Base-by-base conservation (phyloP, 352 stramenopile genomes). In the Globisporangium nodosum region DNA sequence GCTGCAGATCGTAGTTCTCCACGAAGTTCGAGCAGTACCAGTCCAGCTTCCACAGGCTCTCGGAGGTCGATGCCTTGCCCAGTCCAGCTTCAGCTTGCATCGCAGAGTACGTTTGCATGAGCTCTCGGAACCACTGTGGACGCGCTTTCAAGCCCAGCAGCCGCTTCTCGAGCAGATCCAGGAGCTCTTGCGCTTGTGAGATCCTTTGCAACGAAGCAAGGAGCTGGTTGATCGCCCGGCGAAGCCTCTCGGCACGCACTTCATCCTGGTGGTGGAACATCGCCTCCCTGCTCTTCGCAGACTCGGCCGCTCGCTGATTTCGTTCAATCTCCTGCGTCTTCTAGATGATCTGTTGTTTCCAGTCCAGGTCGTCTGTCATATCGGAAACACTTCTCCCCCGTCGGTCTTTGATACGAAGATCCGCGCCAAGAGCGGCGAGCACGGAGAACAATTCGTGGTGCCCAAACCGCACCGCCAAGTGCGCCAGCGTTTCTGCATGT, bases 121-220 rank as follows among this genome's bases (percentile, higher is more conserved):
- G 27, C 48, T 33, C 27, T 35, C 48, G 12, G 24, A 52, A 52
- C 48, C 48, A 40, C 24, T 52, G n/a, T 15, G 24, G 48, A 6
- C 48, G 24, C 9, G 13, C 27, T 18, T 37, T 21, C 27, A 37
- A 20, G 40, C 18, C 64, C 49, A 71, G 3, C 30, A 73, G 54
- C 24, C 66, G 37, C 49, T 70, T 70, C 21, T 70, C 63, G n/a
- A 73, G 53, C 18, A 66, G 12, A 42, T 62, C 66, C 37, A 69
- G 47, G 3, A 71, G 47, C 33, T 73, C 59, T 27, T 52, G 48
- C 33, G 46, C 59, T 45, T 69, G 61, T 3, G 50, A 13, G 20
- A 61, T 49, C n/a, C 61, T 61, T 6, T 64, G 21, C 3, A 72
- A 35, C 20, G 61, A 72, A 11, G 40, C 50, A 6, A 55, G 48